Conservation (phyloP, 495 filamentous ascomycete genomes). For the Paragyromitra xinjiangensis region DNA sequence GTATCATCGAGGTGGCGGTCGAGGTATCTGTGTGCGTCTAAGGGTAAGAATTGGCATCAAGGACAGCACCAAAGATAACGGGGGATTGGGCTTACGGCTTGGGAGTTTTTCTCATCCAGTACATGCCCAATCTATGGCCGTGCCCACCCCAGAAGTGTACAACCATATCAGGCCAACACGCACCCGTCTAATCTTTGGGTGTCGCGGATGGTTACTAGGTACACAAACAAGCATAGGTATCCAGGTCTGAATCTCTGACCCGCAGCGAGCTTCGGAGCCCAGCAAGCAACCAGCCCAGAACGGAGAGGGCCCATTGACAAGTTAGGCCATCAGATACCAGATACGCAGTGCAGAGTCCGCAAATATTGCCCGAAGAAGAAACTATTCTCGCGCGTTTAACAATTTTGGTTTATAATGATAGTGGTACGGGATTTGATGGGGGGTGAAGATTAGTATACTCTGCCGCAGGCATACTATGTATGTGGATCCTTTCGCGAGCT, state of each 20-base stretch:
- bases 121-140: conserved; percentile 35
- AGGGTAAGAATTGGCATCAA: neutral
- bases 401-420: conserved; percentile 13
- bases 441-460: conserved; percentile 23
- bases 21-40: neutral
- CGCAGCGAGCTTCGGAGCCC: conserved; percentile 11
- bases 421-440: neutral
- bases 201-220: conserved; percentile 22
- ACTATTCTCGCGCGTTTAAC: conserved; percentile 26
- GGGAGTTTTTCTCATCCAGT: conserved; percentile 5
- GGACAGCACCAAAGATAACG: conserved; percentile 40
- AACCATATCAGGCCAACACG: conserved; percentile 26
- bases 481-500: conserved; percentile 18
- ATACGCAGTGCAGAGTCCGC: conserved; percentile 25
- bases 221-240: conserved; percentile 32
- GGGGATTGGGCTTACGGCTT: conserved; percentile 22
- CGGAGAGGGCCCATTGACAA: conserved; percentile 13
- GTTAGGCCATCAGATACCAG: conserved; percentile 18
- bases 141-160: conserved; percentile 22
- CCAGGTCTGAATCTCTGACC: conserved; percentile 43
- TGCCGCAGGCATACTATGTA: conserved; percentile 11
- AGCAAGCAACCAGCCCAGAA: neutral
- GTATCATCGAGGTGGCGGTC: conserved; percentile 36
- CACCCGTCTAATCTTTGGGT: conserved; percentile 43
- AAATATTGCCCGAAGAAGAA: conserved; percentile 31